Evolutionary conservation across 2,329 filamentous ascomycete genomes (phyloP).

Genomic region (Parafenestella ontariensis): DNA sequence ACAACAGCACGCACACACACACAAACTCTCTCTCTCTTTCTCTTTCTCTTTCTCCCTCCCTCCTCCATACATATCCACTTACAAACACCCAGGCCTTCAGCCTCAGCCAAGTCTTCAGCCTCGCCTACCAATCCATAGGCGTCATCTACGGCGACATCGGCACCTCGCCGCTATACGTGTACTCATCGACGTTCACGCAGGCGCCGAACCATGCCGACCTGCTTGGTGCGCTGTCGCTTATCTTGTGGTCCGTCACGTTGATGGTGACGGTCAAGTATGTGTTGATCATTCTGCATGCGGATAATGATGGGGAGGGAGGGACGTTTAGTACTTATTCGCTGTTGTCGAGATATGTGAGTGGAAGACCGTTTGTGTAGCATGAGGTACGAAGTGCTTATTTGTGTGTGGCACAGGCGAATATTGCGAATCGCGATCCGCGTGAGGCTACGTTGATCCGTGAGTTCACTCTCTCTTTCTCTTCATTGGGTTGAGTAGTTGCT

Average conservation of each 20-base stretch:
- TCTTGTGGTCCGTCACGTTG: slow-evolving; percentile 72
- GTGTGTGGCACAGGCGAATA: slow-evolving; percentile 61
- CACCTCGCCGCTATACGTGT: slow-evolving; percentile 73
- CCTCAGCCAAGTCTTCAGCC: slow-evolving; percentile 31
- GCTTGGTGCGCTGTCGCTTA: slow-evolving; percentile 69
- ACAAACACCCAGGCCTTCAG: slow-evolving; percentile 35
- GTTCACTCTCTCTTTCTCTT: slow-evolving; percentile 1
- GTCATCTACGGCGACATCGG: slow-evolving; percentile 76
- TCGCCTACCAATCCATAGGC: slow-evolving; percentile 69
- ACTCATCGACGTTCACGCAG: slow-evolving; percentile 68
- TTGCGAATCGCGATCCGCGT: slow-evolving; percentile 66
- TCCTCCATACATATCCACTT: too few species aligned
- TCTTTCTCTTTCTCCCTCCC: too few species aligned
- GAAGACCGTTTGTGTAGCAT: not conserved
- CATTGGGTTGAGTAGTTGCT: too few species aligned
- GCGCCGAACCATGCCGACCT: slow-evolving; percentile 63
- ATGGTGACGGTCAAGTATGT: slow-evolving; percentile 76
- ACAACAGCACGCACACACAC: too few species aligned
- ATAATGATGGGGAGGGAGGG: slow-evolving; percentile 75
- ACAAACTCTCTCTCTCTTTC: too few species aligned
- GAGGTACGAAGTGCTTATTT: not conserved
- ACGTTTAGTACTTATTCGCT: slow-evolving; percentile 73
- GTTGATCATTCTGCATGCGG: slow-evolving; percentile 69
- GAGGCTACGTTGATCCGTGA: slow-evolving; percentile 60
- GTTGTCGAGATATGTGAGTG: slow-evolving; percentile 61